These are phyloP conservation scores for Candida palmyrensis DNA, from an alignment of 805 yeast genomes.

Conservation along the genomic window DNA sequence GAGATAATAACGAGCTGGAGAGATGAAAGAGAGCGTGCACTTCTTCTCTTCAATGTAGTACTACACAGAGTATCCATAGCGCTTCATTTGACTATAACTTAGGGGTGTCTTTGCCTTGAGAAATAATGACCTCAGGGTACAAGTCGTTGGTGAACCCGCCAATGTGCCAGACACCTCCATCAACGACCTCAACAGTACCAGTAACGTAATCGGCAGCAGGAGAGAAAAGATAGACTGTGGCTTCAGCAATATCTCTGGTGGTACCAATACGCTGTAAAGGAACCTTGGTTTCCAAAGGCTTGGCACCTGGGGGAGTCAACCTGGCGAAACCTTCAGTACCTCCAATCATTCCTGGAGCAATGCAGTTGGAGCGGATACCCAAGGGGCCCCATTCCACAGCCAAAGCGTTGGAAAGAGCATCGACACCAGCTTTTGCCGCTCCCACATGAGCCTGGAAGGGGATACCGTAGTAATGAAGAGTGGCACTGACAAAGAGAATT, in stretches of 20 bases:
- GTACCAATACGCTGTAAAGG: slow-evolving; percentile 69
- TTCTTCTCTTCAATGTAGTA: too few relatives aligned
- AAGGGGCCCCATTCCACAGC: slow-evolving; percentile 91
- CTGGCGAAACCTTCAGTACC: slow-evolving; percentile 83
- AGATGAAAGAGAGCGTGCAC: too few relatives aligned
- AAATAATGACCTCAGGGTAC: slow-evolving; percentile 27
- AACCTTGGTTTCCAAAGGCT: slow-evolving; percentile 39
- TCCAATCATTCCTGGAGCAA: slow-evolving; percentile 89
- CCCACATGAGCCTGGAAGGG: slow-evolving; percentile 89
- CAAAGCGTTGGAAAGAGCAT: slow-evolving; percentile 75
- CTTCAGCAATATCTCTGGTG: slow-evolving; percentile 77
- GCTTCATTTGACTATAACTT: too few relatives aligned
- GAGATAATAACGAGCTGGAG: too few relatives aligned
- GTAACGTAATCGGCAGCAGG: slow-evolving; percentile 75
- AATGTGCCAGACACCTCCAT: slow-evolving; percentile 88
- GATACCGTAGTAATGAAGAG: slow-evolving; percentile 83
- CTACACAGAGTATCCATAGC: too few relatives aligned
- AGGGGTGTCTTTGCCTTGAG: slow-evolving; percentile 22
- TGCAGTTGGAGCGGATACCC: slow-evolving; percentile 76
- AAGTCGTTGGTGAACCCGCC: slow-evolving; percentile 38
- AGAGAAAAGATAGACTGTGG: slow-evolving; percentile 79
- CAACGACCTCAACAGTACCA: slow-evolving; percentile 78
- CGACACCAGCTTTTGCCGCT: slow-evolving; percentile 95
- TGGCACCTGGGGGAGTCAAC: slow-evolving; percentile 41
- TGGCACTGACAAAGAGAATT: slow-evolving; percentile 77